phyloP scores from a whole-genome alignment of 2,329 filamentous ascomycete species.

The Knufia fluminis region DNA sequence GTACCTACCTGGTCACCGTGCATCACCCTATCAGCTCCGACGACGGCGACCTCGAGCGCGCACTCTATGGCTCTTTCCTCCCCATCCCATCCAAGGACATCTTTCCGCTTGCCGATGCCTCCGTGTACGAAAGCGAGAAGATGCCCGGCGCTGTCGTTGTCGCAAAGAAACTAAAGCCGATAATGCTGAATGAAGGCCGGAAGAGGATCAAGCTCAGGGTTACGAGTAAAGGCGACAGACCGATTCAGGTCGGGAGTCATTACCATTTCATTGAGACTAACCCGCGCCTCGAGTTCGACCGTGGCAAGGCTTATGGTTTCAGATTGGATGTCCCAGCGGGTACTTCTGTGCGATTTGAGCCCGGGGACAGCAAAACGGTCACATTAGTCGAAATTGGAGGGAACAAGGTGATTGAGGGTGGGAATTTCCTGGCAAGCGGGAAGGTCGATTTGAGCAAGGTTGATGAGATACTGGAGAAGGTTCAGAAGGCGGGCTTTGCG shows the following conservation, averaged over 20 bases:
- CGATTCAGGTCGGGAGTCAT: constrained; percentile 86
- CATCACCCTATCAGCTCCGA: constrained; percentile 80
- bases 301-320: constrained; percentile 70
- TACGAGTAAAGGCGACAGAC: constrained; percentile 77
- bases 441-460: constrained; percentile 54
- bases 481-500: constrained; percentile 67
- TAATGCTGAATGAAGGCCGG: constrained; percentile 65
- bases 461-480: constrained; percentile 55
- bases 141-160: constrained; percentile 74
- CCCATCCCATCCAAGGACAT: constrained; percentile 61
- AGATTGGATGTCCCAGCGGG: constrained; percentile 83
- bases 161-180: constrained; percentile 51
- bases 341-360: constrained; percentile 87
- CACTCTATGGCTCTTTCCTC: constrained; percentile 84
- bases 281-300: constrained; percentile 79
- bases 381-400: constrained; percentile 83
- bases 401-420: constrained; percentile 68
- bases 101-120: constrained; percentile 57
- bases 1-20: constrained; percentile 90
- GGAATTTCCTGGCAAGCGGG: constrained; percentile 70
- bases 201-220: constrained; percentile 66
- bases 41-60: constrained; percentile 76
- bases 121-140: constrained; percentile 56
- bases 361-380: constrained; percentile 84
- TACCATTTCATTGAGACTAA: constrained; percentile 97